These are phyloP conservation scores for Penicillium turbatum DNA, from an alignment of 495 filamentous ascomycete species.

Conservation along the genomic window DNA sequence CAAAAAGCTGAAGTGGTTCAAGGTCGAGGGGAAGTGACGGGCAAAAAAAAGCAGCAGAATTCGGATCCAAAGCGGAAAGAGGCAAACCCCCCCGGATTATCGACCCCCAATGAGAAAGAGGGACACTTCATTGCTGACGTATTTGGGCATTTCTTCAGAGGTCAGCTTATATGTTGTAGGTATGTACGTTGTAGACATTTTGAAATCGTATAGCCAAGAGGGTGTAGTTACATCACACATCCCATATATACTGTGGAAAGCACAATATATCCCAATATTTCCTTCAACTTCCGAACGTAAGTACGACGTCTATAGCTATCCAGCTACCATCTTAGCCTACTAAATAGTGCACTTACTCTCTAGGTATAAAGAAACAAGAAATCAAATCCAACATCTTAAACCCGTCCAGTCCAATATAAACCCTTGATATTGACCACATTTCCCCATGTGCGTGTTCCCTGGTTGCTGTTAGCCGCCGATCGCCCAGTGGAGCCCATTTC, in stretches of 20 bases:
- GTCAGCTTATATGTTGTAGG: not conserved
- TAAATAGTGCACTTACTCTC: not conserved
- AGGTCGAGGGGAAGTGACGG: not conserved
- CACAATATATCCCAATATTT: too few relatives aligned
- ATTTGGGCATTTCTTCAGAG: not conserved
- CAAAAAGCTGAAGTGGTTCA: not conserved
- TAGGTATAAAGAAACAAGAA: not conserved
- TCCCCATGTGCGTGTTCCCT: constrained; percentile 16
- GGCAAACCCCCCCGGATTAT: constrained; percentile 12
- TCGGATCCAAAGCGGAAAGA: constrained; percentile 8
- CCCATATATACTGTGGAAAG: too few relatives aligned
- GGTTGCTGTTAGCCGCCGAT: constrained; percentile 41
- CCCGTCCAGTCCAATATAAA: not conserved
- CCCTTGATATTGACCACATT: not conserved
- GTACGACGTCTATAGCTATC: too few relatives aligned
- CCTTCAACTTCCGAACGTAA: too few relatives aligned
- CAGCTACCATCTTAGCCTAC: not conserved
- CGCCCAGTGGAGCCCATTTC: constrained; percentile 38
- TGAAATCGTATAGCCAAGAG: too few relatives aligned
- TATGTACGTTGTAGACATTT: too few relatives aligned
- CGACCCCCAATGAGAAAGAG: constrained; percentile 14
- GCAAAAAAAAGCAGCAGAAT: not conserved
- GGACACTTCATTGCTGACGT: constrained; percentile 16
- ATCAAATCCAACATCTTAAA: not conserved
- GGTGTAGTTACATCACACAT: too few relatives aligned